Base-by-base conservation (phyloP, 768 basidiomycete genomes). In the Boletus rufocinnamomeus region DNA sequence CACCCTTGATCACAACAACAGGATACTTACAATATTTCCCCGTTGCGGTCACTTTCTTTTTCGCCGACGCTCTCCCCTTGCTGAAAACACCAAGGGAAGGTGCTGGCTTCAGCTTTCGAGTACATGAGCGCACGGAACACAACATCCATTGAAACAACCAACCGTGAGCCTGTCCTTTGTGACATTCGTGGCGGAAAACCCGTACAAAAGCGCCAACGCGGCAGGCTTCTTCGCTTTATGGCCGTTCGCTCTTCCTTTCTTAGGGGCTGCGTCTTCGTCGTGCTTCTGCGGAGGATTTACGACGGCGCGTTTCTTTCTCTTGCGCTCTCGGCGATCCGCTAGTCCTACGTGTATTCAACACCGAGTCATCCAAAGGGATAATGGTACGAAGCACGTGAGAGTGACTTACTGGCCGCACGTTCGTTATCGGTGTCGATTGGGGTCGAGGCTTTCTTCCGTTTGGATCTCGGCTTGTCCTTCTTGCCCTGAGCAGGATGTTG, bases 301-400 rank as follows among this genome's bases (percentile, higher is more conserved):
- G 38, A 88, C 84, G 3, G 77, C 80, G 23, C 80, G 80, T 65
- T 84, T 89, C 25, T 72, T 72, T 53, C 82, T 81, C 69, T 86
- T 86, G 46, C 84, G 79, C 59, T 88, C 83, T 16, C 86, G 82
- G 28, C 90, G 82, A 61, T 87, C 86, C 13, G 79, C 75, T 14
- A 89, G 72, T 54, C 89, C 89, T 92, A 43, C 25, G 23, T 13
- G 27, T 27, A 16, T 44, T 25, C 34, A 4, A 23, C 52, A 3
- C 25, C 30, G 38, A 35, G 34, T 59, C 25, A 43, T 28, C 46
- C 47, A 50, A 28, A 6, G 32, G 45, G 35, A 28, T n/a, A 19
- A 14, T 11, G 25, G 30, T 25, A n/a, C 49, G 4, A 14, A 32
- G 25, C 27, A n/a, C 40, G 3, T 19, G 43, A 32, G 51, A 46